Conservation (phyloP, 495 filamentous ascomycete species). For the Cercophora sp. region DNA sequence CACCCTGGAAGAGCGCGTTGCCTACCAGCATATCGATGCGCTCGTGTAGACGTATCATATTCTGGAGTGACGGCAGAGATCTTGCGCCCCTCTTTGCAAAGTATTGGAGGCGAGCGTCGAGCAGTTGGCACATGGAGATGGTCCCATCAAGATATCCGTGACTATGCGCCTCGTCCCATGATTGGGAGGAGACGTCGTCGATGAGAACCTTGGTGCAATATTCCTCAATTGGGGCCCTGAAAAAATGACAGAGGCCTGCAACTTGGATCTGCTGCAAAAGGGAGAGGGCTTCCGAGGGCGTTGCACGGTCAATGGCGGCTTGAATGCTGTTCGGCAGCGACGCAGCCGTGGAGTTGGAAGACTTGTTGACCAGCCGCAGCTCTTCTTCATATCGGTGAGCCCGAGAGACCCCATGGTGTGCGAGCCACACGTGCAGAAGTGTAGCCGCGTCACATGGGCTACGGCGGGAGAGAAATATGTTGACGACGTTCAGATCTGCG, state of each 20-base stretch:
- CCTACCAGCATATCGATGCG: slow-evolving; percentile 6
- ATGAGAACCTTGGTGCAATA: slow-evolving; percentile 15
- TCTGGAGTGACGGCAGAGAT: slow-evolving; percentile 3
- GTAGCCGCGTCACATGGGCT: slow-evolving; percentile 22
- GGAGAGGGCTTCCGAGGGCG: slow-evolving; percentile 18
- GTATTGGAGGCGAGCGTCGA: slow-evolving; percentile 12
- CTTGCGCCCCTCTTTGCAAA: slow-evolving; percentile 9
- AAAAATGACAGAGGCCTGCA: slow-evolving; percentile 6
- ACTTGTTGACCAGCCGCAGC: slow-evolving; percentile 12
- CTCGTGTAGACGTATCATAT: slow-evolving; percentile 6
- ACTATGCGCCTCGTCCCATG: slow-evolving; percentile 21
- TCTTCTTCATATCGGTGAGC: slow-evolving; percentile 24
- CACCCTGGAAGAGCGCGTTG: slow-evolving; percentile 14
- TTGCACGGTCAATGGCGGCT: slow-evolving; percentile 17
- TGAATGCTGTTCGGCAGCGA: slow-evolving; percentile 18
- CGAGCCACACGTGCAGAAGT: slow-evolving; percentile 25
- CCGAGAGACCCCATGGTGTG: slow-evolving; percentile 21
- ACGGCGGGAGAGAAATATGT: slow-evolving; percentile 24
- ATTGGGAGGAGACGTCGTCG: slow-evolving; percentile 9
- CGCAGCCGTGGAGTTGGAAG: neutral
- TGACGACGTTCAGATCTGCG: neutral
- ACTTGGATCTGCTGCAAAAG: slow-evolving; percentile 21
- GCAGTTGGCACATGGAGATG: slow-evolving; percentile 11
- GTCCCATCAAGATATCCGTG: slow-evolving; percentile 13
- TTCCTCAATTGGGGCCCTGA: slow-evolving; percentile 16